Evolutionary conservation across 441 rosid genomes (phyloP).

Genomic region (Hypseocharis bilobata): DNA sequence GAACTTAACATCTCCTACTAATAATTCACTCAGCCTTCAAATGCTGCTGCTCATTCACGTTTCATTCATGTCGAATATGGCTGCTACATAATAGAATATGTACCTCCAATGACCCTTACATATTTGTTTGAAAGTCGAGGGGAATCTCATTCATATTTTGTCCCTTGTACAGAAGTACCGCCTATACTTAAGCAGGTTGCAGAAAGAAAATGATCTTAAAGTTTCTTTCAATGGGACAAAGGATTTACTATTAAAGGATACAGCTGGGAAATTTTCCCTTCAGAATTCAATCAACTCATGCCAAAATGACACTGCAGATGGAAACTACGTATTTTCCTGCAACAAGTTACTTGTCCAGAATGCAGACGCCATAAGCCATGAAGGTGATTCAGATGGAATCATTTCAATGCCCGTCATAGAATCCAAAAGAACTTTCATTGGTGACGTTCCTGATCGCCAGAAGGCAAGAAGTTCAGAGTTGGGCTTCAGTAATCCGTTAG

Average conservation of each 20-base stretch:
- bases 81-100: too few relatives aligned
- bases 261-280: constrained; percentile 29
- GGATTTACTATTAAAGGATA: constrained; percentile 47
- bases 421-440: constrained; percentile 27
- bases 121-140: background rate
- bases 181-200: constrained; percentile 75
- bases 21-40: background rate
- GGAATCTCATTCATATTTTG: constrained; percentile 16
- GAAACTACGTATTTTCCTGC: constrained; percentile 33
- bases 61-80: too few relatives aligned
- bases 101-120: too few relatives aligned
- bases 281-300: constrained; percentile 36
- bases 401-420: constrained; percentile 37
- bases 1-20: background rate
- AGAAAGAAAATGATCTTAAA: constrained; percentile 54
- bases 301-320: constrained; percentile 28
- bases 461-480: constrained; percentile 34
- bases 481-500: constrained; percentile 35
- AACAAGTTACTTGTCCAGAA: constrained; percentile 34
- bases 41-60: background rate
- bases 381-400: constrained; percentile 33
- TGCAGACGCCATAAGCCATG: constrained; percentile 32
- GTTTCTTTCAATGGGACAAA: constrained; percentile 39
- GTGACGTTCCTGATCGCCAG: constrained; percentile 31
- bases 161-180: constrained; percentile 75